A percentile compares a stretch with the other conserved stretches of the same genome.
phyloP scores from a whole-genome alignment of 1,284 basidiomycete genomes.

The Retiboletus flavoniger region DNA sequence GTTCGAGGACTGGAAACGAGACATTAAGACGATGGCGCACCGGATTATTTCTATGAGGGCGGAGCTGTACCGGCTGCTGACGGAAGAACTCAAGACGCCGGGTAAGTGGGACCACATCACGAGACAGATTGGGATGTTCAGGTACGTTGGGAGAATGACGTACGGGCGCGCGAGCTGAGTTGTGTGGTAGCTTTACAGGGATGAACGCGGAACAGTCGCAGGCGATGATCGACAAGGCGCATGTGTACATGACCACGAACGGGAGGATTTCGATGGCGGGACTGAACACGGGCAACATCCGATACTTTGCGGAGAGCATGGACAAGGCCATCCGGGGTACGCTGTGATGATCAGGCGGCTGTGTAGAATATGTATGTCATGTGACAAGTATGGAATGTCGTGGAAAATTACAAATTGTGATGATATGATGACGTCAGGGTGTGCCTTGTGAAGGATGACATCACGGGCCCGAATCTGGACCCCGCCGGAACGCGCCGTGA shows the following conservation, averaged over 20 bases:
- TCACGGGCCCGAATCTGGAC: constrained; percentile 29
- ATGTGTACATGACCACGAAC: constrained; percentile 87
- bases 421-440: constrained; percentile 28
- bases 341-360: constrained; percentile 35
- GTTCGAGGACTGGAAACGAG: constrained; percentile 85
- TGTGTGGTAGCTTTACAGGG: constrained; percentile 68
- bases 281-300: constrained; percentile 71
- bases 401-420: constrained; percentile 5
- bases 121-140: constrained; percentile 92
- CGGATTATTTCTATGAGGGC: constrained; percentile 90
- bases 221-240: constrained; percentile 71
- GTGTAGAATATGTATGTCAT: constrained; percentile 5
- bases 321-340: constrained; percentile 68
- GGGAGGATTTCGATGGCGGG: constrained; percentile 67
- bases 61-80: constrained; percentile 76
- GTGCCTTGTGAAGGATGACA: constrained; percentile 24
- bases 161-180: constrained; percentile 8
- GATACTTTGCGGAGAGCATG: constrained; percentile 73
- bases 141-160: constrained; percentile 45
- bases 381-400: constrained; percentile 3
- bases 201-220: constrained; percentile 69
- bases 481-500: constrained; percentile 29
- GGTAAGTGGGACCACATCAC: constrained; percentile 91
- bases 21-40: constrained; percentile 90
- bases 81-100: constrained; percentile 85